Evolutionary conservation across 495 filamentous ascomycete species (phyloP), one percentile per base, ranked within the genome.

Genomic region (Coniosporium apollinis): DNA sequence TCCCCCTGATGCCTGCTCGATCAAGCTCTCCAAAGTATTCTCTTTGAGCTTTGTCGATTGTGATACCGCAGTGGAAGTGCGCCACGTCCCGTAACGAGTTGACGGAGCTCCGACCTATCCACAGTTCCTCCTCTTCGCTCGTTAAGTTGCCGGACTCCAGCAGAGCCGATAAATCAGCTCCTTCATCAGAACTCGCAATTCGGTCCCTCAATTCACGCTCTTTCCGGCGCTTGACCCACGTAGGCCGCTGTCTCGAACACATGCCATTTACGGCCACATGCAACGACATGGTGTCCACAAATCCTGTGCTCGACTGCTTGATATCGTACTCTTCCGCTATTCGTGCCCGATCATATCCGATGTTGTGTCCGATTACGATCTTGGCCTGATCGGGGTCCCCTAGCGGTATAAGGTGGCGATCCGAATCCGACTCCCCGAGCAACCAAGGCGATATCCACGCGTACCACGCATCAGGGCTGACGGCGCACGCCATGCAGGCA

Each of bases 221-320:
- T 51, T 99, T 99, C 47, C 81, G 78, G 48, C 91, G 79, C 43
- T 84, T 89, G 75, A 92, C 80, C 89, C 89, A 99, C 0, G 82
- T 89, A 6, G 89, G 89, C 33, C 89, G 69, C 54, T 99, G 89
- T 36, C 79, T 79, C 7, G 89, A 94, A 51, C 89, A 99, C 89
- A 99, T 99, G 20, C 89, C 89, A 48, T 99, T 99, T 6, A 94
- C 86, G 9, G 89, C 89, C 5, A 94, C 86, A 51, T 99, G 89
- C 33, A 99, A 64, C 6, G 85, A 94, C 89, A 99, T 99, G 2
- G 89, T 99, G 60, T 99, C 89, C 18, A 99, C 53, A 48, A 93
- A 99, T 28, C 71, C 82, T 44, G 82, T 96, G 34, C 70, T 72
- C 17, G 82, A 73, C 51, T 92, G 85, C 33, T 67, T 56, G 25